Conservation (phyloP, 495 filamentous ascomycete genomes). For the Talaromyces liani region DNA sequence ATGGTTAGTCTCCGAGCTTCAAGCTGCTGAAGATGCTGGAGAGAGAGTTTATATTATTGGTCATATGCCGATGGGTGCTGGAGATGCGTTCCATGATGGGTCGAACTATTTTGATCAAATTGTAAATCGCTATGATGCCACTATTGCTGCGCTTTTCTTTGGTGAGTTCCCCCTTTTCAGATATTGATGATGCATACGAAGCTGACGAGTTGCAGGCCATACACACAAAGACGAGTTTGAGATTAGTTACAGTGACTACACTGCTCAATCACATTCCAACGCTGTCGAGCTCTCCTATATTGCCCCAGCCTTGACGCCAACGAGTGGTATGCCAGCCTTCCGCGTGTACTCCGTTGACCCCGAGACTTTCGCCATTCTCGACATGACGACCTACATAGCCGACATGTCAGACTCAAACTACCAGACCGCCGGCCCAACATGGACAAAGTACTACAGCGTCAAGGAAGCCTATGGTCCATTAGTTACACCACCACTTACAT, state of each 20-base stretch:
- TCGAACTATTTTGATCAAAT: constrained; percentile 50
- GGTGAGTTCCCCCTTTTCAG: constrained; percentile 9
- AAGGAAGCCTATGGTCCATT: constrained; percentile 43
- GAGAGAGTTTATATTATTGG: constrained; percentile 48
- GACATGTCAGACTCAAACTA: constrained; percentile 39
- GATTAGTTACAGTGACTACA: constrained; percentile 43
- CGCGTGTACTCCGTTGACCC: constrained; percentile 51
- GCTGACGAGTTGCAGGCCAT: constrained; percentile 24
- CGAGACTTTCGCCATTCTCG: constrained; percentile 44
- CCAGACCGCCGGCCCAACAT: constrained; percentile 31
- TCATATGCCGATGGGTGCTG: constrained; percentile 42
- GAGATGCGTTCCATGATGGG: constrained; percentile 41
- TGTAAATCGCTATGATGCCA: constrained; percentile 41
- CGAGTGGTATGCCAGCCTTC: constrained; percentile 44
- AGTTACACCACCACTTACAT: constrained; percentile 28
- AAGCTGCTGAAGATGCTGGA: constrained; percentile 39
- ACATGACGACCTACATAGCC: constrained; percentile 44
- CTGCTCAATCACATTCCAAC: constrained; percentile 21
- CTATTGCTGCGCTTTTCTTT: constrained; percentile 50
- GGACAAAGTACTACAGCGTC: constrained; percentile 47
- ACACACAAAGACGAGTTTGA: constrained; percentile 51
- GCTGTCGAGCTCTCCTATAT: constrained; percentile 44
- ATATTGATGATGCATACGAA: neutral
- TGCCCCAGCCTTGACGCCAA: constrained; percentile 46
- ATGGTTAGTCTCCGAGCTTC: constrained; percentile 44